phyloP scores from a whole-genome alignment of 257 asterid genomes.

The Ligustrum vulgare region DNA sequence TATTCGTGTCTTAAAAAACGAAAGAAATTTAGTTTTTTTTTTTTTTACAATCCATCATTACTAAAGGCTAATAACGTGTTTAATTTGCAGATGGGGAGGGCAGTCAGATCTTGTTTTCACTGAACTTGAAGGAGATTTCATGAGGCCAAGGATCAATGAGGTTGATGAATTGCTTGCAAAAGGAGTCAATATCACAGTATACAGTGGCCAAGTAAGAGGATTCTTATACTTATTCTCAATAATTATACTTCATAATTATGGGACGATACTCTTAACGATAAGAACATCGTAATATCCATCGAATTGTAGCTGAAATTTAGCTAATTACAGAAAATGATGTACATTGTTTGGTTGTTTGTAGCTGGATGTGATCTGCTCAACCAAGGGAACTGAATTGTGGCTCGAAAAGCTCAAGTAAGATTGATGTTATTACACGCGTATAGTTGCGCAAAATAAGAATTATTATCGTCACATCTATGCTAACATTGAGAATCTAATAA shows the following conservation, averaged over 20 bases:
- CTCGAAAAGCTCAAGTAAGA: constrained; percentile 84
- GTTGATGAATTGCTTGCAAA: constrained; percentile 78
- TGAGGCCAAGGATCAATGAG: constrained; percentile 84
- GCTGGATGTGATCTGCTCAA: constrained; percentile 90
- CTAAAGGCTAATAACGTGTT: background rate
- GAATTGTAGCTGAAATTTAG: background rate
- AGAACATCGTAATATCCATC: background rate
- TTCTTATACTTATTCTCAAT: background rate
- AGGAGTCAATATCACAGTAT: constrained; percentile 81
- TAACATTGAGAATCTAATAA: too few relatives aligned
- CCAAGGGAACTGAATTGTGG: constrained; percentile 95
- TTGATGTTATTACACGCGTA: background rate
- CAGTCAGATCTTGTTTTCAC: constrained; percentile 54
- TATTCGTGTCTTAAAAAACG: background rate
- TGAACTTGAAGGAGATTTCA: constrained; percentile 67
- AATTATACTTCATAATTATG: background rate
- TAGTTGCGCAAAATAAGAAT: too few relatives aligned
- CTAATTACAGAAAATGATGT: background rate
- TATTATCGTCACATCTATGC: too few relatives aligned
- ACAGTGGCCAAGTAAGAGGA: constrained; percentile 84
- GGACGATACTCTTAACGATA: background rate
- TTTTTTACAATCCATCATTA: background rate
- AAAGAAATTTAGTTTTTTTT: background rate
- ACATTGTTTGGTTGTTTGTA: constrained; percentile 30
- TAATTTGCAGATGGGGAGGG: constrained; percentile 73